These are phyloP conservation scores for Rhodofomes roseus DNA, from an alignment of 1,284 basidiomycete genomes.

Conservation along the genomic window DNA sequence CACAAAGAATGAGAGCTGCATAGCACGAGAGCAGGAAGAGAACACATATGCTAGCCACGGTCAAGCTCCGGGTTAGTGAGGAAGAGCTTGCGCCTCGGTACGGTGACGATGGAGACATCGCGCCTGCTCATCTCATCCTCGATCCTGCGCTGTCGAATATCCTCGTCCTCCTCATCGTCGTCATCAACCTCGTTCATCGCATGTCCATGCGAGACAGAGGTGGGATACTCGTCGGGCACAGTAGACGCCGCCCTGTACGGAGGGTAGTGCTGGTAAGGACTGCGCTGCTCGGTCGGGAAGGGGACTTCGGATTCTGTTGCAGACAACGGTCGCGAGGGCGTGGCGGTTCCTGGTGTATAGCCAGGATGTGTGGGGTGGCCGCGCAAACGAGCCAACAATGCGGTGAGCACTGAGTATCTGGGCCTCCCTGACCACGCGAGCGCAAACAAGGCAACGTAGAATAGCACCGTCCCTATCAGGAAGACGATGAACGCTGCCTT, in stretches of 20 bases:
- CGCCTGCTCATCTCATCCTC: conserved; percentile 76
- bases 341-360: conserved; percentile 22
- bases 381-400: conserved; percentile 45
- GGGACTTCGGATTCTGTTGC: conserved; percentile 41
- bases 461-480: conserved; percentile 54
- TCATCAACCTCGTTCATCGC: conserved; percentile 46
- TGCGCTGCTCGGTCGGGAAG: conserved; percentile 41
- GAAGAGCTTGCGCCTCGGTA: conserved; percentile 70
- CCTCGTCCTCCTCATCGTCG: conserved; percentile 68
- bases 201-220: conserved; percentile 26
- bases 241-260: conserved; percentile 42
- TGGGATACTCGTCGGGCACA: conserved; percentile 39
- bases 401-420: conserved; percentile 51
- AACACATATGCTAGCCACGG: conserved; percentile 11
- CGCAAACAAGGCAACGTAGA: conserved; percentile 49
- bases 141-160: conserved; percentile 64
- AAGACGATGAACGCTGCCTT: conserved; percentile 60
- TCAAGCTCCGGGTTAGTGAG: conserved; percentile 57
- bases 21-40: conserved; percentile 7
- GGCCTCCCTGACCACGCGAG: conserved; percentile 58
- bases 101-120: conserved; percentile 77
- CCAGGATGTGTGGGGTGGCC: conserved; percentile 21
- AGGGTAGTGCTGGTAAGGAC: conserved; percentile 64
- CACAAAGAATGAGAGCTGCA: conserved; percentile 5
- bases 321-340: conserved; percentile 34